These are phyloP conservation scores for Dactylellina cionopaga DNA, from an alignment of 2,329 filamentous ascomycete genomes.

Conservation along the genomic window DNA sequence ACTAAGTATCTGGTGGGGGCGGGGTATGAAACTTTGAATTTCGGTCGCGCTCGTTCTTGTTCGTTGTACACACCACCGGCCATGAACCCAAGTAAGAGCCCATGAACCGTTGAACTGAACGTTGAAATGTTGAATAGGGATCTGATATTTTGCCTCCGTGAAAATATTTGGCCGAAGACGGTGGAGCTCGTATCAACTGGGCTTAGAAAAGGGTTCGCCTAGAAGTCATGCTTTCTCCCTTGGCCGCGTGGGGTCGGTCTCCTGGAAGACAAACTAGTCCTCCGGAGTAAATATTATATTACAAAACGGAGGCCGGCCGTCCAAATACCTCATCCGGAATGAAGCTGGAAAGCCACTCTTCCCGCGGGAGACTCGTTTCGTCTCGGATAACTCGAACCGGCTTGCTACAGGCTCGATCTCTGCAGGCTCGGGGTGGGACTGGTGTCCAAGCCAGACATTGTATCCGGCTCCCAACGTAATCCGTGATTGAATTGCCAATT, in stretches of 20 bases:
- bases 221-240: constrained; percentile 28
- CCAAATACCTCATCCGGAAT: constrained; percentile 43
- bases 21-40: constrained; percentile 1
- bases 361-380: constrained; percentile 35
- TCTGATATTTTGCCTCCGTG: constrained; percentile 29
- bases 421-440: constrained; percentile 19
- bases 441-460: constrained; percentile 25
- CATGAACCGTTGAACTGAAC: neutral
- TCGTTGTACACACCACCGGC: neutral
- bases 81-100: neutral
- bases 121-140: neutral
- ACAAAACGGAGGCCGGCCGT: neutral
- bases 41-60: neutral
- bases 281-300: neutral
- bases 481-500: constrained; percentile 25
- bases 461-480: constrained; percentile 37
- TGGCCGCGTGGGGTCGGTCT: constrained; percentile 47
- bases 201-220: neutral
- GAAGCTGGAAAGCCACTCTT: constrained; percentile 9
- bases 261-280: constrained; percentile 11
- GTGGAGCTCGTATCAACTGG: neutral
- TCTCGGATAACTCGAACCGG: constrained; percentile 49
- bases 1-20: constrained; percentile 45
- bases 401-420: constrained; percentile 5
- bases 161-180: constrained; percentile 25